A percentile compares a stretch with the other conserved stretches of the same genome.
phyloP scores from a whole-genome alignment of 495 filamentous ascomycete species.

The Sordaria brevicollis region DNA sequence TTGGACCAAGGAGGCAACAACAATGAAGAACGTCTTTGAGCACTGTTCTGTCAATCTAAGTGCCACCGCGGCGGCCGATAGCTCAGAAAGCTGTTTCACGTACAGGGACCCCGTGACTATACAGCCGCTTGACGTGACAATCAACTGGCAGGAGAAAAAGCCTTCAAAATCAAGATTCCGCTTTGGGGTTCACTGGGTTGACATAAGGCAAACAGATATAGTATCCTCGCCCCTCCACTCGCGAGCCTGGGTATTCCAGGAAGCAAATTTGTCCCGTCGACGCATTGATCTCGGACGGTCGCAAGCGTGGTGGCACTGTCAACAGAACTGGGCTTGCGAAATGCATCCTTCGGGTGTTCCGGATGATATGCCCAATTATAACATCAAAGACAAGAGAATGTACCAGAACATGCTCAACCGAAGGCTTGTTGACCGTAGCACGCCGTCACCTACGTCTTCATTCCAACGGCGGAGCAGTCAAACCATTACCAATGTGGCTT shows the following conservation, averaged over 20 bases:
- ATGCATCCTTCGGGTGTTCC: not conserved
- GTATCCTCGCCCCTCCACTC: not conserved
- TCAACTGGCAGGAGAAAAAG: fast-evolving
- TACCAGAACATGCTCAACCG: not conserved
- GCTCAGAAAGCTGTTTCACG: not conserved
- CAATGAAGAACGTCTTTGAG: not conserved
- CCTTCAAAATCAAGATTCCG: not conserved
- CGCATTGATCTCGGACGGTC: not conserved
- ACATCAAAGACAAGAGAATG: too few relatives aligned
- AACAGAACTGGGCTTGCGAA: not conserved
- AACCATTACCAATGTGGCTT: not conserved
- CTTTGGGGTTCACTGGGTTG: not conserved
- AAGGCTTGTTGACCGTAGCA: not conserved
- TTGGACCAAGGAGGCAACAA: not conserved
- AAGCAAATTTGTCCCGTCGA: not conserved
- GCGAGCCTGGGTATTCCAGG: not conserved
- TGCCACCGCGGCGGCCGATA: not conserved
- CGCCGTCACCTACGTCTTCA: too few relatives aligned
- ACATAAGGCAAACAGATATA: not conserved
- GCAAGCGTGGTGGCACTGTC: not conserved
- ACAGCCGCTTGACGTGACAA: not conserved
- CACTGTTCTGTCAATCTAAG: not conserved
- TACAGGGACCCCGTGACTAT: not conserved
- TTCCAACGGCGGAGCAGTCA: not conserved
- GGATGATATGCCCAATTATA: too few relatives aligned